Percentiles rank a stretch among this genome's conserved stretches.
Evolutionary conservation across 805 yeast species (phyloP).

Genomic region (Candida patagonica): DNA sequence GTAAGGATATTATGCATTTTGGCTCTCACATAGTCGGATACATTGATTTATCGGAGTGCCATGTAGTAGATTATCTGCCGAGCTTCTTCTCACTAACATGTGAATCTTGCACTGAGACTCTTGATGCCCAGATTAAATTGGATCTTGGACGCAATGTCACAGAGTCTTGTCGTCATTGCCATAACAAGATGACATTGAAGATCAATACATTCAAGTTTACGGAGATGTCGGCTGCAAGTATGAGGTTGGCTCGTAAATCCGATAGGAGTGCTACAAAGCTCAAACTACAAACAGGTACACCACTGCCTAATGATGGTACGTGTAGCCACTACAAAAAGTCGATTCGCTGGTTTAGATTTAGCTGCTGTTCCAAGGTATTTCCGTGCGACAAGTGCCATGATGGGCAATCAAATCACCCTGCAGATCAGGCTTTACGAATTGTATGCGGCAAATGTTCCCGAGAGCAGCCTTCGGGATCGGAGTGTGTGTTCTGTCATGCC

Average conservation of each 20-base stretch:
- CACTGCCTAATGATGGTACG: slow-evolving; percentile 31
- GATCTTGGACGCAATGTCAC: neutral
- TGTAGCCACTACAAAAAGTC: slow-evolving; percentile 34
- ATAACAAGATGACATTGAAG: slow-evolving; percentile 26
- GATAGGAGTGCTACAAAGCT: slow-evolving; percentile 19
- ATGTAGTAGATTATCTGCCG: slow-evolving; percentile 29
- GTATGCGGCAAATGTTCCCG: slow-evolving; percentile 35
- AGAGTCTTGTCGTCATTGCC: slow-evolving; percentile 30
- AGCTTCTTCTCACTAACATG: slow-evolving; percentile 30
- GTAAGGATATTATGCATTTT: slow-evolving; percentile 30
- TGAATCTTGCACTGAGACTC: slow-evolving; percentile 24
- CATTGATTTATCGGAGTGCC: slow-evolving; percentile 32
- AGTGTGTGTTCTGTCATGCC: slow-evolving; percentile 30
- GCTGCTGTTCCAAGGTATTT: slow-evolving; percentile 34
- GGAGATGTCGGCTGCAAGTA: slow-evolving; percentile 24
- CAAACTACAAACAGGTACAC: slow-evolving; percentile 29
- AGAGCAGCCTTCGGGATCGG: slow-evolving; percentile 30
- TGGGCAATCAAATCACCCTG: slow-evolving; percentile 27
- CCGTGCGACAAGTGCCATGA: slow-evolving; percentile 37
- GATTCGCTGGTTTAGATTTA: slow-evolving; percentile 34
- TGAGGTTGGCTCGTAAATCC: slow-evolving; percentile 13
- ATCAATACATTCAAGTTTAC: slow-evolving; percentile 28
- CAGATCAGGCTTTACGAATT: slow-evolving; percentile 33
- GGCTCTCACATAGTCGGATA: slow-evolving; percentile 27
- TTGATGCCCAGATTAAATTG: slow-evolving; percentile 9